Percentiles rank a stretch among this genome's conserved stretches.
These are phyloP conservation scores for Umbelopsis vinacea DNA, from an alignment of 192 early-diverging fungal species.

Conservation along the genomic window DNA sequence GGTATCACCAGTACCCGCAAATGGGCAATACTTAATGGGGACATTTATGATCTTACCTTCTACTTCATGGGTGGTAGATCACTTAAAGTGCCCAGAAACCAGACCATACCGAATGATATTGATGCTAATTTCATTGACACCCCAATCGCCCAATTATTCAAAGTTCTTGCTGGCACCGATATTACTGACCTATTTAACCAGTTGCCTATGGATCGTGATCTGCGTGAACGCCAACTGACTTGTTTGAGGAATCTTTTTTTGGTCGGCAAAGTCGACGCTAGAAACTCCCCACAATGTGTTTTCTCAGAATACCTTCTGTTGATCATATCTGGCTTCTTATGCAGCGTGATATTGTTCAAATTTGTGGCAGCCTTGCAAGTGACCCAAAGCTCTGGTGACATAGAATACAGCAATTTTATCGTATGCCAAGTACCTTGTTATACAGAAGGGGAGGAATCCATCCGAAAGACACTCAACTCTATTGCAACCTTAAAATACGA, in stretches of 20 bases:
- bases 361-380: conserved; percentile 95
- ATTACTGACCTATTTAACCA: conserved; percentile 65
- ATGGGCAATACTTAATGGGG: conserved; percentile 66
- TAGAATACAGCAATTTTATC: conserved; percentile 89
- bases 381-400: conserved; percentile 46
- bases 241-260: conserved; percentile 88
- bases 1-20: conserved; percentile 35
- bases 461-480: conserved; percentile 94
- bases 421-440: conserved; percentile 97
- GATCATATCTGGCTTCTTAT: conserved; percentile 80
- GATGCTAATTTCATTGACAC: conserved; percentile 64
- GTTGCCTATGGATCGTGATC: conserved; percentile 50
- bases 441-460: conserved; percentile 95
- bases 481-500: conserved; percentile 89
- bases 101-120: conserved; percentile 45
- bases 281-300: conserved; percentile 78
- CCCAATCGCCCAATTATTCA: conserved; percentile 64
- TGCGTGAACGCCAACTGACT: conserved; percentile 57
- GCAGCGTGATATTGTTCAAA: conserved; percentile 88
- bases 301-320: conserved; percentile 88
- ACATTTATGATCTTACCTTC: conserved; percentile 73
- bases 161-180: conserved; percentile 64
- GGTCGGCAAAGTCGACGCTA: conserved; percentile 85
- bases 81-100: conserved; percentile 46
- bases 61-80: conserved; percentile 62